These are phyloP conservation scores for Phaseolus lunatus DNA, from an alignment of 306 rosid genomes.

Conservation along the genomic window DNA sequence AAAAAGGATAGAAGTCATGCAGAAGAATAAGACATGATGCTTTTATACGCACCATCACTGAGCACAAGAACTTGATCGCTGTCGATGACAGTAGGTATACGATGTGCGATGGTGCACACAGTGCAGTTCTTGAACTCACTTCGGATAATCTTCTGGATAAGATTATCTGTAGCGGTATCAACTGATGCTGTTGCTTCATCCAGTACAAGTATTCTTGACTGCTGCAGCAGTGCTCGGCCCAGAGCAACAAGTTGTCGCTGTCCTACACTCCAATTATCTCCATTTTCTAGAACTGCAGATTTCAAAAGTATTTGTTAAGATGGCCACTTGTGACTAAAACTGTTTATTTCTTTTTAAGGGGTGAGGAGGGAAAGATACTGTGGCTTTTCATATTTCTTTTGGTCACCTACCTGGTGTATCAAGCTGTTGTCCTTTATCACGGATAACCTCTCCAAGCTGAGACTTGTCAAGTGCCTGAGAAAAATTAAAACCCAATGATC, in stretches of 20 bases:
- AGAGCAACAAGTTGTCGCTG: conserved; percentile 95
- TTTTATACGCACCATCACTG: conserved; percentile 78
- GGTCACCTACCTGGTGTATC: conserved; percentile 76
- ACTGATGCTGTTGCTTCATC: conserved; percentile 99
- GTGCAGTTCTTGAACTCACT: conserved; percentile 90
- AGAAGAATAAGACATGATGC: conserved; percentile 13
- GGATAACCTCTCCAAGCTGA: conserved; percentile 86
- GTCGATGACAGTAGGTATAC: conserved; percentile 96
- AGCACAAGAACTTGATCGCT: conserved; percentile 94
- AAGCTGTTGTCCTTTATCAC: conserved; percentile 78
- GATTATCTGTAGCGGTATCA: conserved; percentile 90
- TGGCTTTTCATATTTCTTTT: background rate
- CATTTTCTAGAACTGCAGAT: conserved; percentile 93
- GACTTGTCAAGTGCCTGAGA: conserved; percentile 88
- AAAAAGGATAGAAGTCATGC: background rate
- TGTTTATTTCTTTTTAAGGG: background rate
- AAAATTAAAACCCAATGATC: conserved; percentile 33
- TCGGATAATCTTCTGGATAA: conserved; percentile 92
- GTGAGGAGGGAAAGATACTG: background rate
- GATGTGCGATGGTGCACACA: conserved; percentile 95
- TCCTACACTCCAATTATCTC: conserved; percentile 99
- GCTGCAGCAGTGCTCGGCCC: conserved; percentile 94
- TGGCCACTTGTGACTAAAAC: conserved; percentile 24
- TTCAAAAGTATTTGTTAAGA: conserved; percentile 37
- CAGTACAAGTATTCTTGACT: conserved; percentile 91